Evolutionary conservation across 345 rosid genomes (phyloP).

Genomic region (Melaleuca alternifolia): DNA sequence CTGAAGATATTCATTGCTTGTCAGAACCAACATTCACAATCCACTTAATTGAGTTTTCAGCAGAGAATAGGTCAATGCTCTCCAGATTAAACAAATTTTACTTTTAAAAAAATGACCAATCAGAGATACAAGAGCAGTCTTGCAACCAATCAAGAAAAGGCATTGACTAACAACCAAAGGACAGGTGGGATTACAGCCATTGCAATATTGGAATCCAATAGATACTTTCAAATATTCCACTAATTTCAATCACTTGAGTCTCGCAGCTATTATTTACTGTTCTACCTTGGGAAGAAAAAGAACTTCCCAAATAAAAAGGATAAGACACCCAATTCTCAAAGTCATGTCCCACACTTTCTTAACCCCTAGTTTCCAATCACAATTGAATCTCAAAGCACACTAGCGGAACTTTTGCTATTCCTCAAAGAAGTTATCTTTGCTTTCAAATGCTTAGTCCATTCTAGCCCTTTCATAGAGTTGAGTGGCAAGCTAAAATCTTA

Average conservation of each 20-base stretch:
- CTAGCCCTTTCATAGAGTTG: background rate
- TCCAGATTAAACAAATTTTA: background rate
- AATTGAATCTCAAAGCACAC: background rate
- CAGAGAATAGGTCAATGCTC: background rate
- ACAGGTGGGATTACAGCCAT: background rate
- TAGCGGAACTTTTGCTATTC: background rate
- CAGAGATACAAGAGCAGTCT: background rate
- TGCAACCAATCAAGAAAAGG: background rate
- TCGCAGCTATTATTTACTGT: background rate
- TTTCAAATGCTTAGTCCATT: background rate
- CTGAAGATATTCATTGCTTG: conserved; percentile 30
- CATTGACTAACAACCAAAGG: background rate
- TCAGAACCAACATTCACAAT: background rate
- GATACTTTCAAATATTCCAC: background rate
- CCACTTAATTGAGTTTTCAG: background rate
- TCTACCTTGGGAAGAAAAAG: background rate
- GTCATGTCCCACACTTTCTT: background rate
- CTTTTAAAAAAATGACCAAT: background rate
- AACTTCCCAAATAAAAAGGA: background rate
- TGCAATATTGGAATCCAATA: background rate
- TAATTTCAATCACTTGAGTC: background rate
- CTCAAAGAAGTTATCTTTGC: background rate
- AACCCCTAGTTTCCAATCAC: background rate
- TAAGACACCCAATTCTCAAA: background rate
- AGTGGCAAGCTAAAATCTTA: background rate